Percentiles rank a stretch among this genome's conserved stretches.
Evolutionary conservation across 495 filamentous ascomycete genomes (phyloP).

Genomic region (Annulohypoxylon nitens): DNA sequence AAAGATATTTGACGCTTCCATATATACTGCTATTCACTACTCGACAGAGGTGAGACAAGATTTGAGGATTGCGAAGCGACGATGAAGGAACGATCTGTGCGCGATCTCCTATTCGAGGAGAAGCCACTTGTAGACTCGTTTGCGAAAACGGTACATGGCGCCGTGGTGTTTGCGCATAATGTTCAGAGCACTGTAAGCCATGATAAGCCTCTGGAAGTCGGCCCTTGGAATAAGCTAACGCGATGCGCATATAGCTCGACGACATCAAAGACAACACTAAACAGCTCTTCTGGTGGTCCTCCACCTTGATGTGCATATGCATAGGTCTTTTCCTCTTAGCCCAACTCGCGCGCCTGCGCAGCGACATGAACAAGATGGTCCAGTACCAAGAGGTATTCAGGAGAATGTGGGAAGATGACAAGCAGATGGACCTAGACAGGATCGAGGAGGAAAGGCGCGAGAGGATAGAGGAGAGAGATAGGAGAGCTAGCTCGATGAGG

Average conservation of each 20-base stretch:
- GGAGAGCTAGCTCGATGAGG: background rate
- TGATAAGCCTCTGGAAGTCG: background rate
- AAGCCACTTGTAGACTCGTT: background rate
- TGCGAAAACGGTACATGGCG: background rate
- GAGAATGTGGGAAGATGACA: conserved; percentile 44
- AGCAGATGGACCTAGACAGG: conserved; percentile 13
- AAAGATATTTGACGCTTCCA: no score
- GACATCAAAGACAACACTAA: conserved; percentile 35
- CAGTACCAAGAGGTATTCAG: conserved; percentile 37
- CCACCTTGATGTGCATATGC: conserved; percentile 18
- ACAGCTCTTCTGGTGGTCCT: conserved; percentile 42
- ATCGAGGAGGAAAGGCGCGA: conserved; percentile 6
- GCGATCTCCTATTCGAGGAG: background rate
- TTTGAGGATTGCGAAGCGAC: background rate
- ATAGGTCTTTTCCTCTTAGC: conserved; percentile 42
- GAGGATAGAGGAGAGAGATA: conserved; percentile 1
- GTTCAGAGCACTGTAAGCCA: conserved; percentile 27
- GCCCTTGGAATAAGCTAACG: conserved; percentile 1
- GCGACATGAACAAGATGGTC: conserved; percentile 28
- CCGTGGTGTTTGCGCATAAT: background rate
- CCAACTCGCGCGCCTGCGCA: conserved; percentile 27
- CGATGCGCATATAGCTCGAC: conserved; percentile 27
- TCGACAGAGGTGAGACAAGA: background rate
- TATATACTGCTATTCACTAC: no score
- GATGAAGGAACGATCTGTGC: conserved; percentile 3